phyloP scores from a whole-genome alignment of 345 rosid genomes.

The Angophora floribunda region DNA sequence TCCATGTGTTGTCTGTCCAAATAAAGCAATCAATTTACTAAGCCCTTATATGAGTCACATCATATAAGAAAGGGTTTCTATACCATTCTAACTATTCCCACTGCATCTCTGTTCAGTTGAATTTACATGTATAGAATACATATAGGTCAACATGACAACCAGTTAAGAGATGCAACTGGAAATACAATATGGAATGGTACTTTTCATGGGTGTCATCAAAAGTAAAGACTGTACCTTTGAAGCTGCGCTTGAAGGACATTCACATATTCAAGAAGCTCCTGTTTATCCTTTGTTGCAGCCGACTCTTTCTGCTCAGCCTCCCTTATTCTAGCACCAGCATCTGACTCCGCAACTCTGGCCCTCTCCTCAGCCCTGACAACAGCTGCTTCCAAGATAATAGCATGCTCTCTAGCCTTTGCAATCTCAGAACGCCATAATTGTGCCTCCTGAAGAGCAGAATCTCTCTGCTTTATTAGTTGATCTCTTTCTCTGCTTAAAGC shows the following conservation, averaged over 20 bases:
- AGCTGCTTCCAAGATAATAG: conserved; percentile 84
- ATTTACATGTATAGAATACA: background rate
- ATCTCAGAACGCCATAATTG: conserved; percentile 97
- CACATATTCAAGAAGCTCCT: conserved; percentile 86
- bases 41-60: background rate
- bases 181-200: background rate
- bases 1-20: conserved; percentile 68
- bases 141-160: background rate
- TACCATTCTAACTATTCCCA: background rate
- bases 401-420: conserved; percentile 93
- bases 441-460: conserved; percentile 80
- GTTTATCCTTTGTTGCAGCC: conserved; percentile 63
- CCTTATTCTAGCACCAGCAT: conserved; percentile 66
- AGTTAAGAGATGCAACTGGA: background rate
- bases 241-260: conserved; percentile 74
- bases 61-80: background rate
- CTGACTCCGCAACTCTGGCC: conserved; percentile 73
- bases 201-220: background rate
- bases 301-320: conserved; percentile 74
- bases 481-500: conserved; percentile 64
- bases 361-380: conserved; percentile 90
- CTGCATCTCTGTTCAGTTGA: background rate
- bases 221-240: conserved; percentile 54
- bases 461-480: conserved; percentile 69
- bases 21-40: background rate